Evolutionary conservation across 805 yeast genomes (phyloP).

Genomic region (Pichia kluyveri): DNA sequence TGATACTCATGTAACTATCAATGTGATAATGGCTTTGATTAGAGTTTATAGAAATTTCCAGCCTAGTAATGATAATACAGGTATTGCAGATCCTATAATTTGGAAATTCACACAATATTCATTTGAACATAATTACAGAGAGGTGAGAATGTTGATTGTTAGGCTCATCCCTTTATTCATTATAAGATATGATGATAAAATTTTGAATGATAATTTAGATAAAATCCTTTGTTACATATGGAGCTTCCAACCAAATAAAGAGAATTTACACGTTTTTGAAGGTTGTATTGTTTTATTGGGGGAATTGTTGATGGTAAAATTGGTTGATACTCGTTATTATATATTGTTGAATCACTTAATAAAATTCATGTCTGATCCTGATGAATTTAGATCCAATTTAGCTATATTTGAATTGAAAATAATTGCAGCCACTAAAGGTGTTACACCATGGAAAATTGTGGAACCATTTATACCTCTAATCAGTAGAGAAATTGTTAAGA

Average conservation of each 20-base stretch:
- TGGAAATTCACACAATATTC: constrained; percentile 35
- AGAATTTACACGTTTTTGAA: constrained; percentile 39
- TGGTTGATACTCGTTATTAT: constrained; percentile 57
- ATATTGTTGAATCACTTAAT: constrained; percentile 56
- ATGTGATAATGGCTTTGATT: constrained; percentile 36
- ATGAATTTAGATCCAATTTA: constrained; percentile 57
- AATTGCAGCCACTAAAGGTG: constrained; percentile 45
- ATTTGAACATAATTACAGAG: constrained; percentile 38
- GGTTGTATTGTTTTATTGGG: constrained; percentile 54
- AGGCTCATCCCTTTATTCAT: constrained; percentile 44
- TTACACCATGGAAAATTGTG: constrained; percentile 71
- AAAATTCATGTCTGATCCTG: constrained; percentile 54
- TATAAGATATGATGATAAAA: constrained; percentile 30
- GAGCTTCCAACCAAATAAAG: constrained; percentile 27
- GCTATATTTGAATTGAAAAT: constrained; percentile 56
- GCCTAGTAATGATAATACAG: constrained; percentile 20
- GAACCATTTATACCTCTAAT: constrained; percentile 73
- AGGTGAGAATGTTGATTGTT: constrained; percentile 43
- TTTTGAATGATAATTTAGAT: constrained; percentile 36
- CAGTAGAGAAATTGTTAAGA: constrained; percentile 53
- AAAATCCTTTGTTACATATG: constrained; percentile 35
- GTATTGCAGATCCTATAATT: constrained; percentile 14
- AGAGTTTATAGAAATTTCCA: constrained; percentile 44
- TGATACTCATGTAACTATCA: constrained; percentile 27
- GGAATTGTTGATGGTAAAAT: constrained; percentile 50